These are phyloP conservation scores for Boletus sp. DNA, from an alignment of 1,284 basidiomycete genomes.

Conservation along the genomic window DNA sequence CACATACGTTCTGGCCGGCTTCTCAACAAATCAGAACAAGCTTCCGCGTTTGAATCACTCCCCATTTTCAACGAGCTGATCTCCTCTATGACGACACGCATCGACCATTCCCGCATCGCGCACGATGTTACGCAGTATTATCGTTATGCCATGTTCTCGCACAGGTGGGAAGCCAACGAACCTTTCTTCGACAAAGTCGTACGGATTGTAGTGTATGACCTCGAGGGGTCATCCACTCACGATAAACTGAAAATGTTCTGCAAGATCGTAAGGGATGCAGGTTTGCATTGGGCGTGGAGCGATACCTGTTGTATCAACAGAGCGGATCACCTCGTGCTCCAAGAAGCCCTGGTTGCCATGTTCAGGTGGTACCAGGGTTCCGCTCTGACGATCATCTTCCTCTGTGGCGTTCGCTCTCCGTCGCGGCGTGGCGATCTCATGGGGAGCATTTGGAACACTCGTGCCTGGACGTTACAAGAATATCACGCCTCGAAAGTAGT, in stretches of 20 bases:
- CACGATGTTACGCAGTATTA: neutral
- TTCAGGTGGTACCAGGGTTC: neutral
- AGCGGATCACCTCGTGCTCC: neutral
- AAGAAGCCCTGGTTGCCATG: neutral
- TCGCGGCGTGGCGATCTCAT: neutral
- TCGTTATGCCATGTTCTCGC: conserved; percentile 1
- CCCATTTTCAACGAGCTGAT: neutral
- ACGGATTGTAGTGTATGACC: neutral
- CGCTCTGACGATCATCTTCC: neutral
- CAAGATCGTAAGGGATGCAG: neutral
- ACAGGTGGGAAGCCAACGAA: conserved; percentile 1
- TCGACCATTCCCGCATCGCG: neutral
- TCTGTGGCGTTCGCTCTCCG: neutral
- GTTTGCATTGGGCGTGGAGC: neutral
- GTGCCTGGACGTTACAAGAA: neutral
- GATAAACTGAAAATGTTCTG: neutral
- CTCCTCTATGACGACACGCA: neutral
- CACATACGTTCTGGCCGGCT: neutral
- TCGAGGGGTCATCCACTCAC: neutral
- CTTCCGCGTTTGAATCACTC: neutral
- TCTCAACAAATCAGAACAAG: neutral
- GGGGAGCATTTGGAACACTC: neutral
- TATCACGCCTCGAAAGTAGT: neutral
- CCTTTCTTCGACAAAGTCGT: neutral
- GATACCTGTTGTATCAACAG: neutral